Evolutionary conservation across 2,329 filamentous ascomycete genomes (phyloP), one percentile per base, ranked within the genome.

Genomic region (Apiospora arundinis): DNA sequence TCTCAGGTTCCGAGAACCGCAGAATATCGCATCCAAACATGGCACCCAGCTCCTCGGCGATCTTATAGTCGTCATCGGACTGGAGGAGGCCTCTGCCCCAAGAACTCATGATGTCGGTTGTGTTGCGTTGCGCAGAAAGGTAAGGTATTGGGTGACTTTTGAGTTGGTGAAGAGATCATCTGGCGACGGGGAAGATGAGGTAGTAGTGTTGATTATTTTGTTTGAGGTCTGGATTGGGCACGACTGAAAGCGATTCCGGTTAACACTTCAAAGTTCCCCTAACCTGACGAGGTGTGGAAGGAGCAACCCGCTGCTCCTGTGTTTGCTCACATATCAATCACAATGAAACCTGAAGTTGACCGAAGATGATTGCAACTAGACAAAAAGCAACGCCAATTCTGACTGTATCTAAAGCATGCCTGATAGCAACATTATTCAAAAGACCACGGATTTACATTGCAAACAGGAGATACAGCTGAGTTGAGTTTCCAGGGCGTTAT

Each of bases 81-180:
- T 77, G 75, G 16, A 76, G 28, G 18, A 77, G 71, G 60, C 75
- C 73, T 67, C 44, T 69, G 44, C 74, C 75, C 75, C 75, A 76
- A 49, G 28, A 25, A 69, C 25, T 68, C 75, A 75, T 76, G 16
- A 73, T 74, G 72, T 9, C 21, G 42, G 44, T 25, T 45, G 21
- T 63, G 32, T 25, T 45, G 25, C 5, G 21, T 2, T n/a, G 32
- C 6, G n/a, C 28, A 2, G 32, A 12, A n/a, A n/a, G n/a, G n/a
- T n/a, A n/a, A 12, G 32, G 18, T 32, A 2, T 9, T n/a, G 18
- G 21, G 18, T 2, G 45, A 40, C 18, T 14, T n/a, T 21, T 14
- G 9, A 14, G 7, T 8, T 23, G 32, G 56, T 14, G 28, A 14
- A 14, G 8, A 23, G 11, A 18, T 40, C 14, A 32, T 40, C 18